Percentiles rank a stretch among this genome's conserved stretches.
Evolutionary conservation across 441 rosid genomes (phyloP).

Genomic region (Brassica hybrid): DNA sequence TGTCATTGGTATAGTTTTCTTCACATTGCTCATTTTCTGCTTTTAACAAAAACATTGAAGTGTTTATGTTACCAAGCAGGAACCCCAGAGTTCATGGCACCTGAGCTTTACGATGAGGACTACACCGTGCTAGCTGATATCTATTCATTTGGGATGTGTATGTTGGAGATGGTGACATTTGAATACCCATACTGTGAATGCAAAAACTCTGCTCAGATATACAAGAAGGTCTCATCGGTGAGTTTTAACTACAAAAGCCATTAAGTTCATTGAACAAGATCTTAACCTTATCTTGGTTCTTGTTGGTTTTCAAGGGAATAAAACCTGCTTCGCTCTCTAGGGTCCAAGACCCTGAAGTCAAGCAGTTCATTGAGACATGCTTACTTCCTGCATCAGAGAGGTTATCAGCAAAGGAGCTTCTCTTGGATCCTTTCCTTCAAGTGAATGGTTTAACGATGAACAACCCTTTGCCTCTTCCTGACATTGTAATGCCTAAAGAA

Average conservation of each 20-base stretch:
- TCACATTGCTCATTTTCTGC: constrained; percentile 18
- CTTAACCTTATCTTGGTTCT: constrained; percentile 10
- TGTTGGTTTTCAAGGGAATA: constrained; percentile 56
- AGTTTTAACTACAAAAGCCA: not conserved
- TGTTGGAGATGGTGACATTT: not conserved
- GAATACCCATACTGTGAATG: constrained; percentile 3
- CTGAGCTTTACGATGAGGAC: constrained; percentile 2
- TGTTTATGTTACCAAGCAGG: constrained; percentile 3
- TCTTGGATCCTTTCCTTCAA: constrained; percentile 63
- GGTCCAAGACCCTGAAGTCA: constrained; percentile 61
- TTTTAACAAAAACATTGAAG: not conserved
- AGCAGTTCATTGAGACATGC: constrained; percentile 67
- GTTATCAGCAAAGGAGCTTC: constrained; percentile 64
- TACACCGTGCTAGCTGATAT: not conserved
- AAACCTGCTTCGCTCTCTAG: constrained; percentile 70
- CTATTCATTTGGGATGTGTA: constrained; percentile 5
- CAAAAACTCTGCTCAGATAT: constrained; percentile 6
- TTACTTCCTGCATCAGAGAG: constrained; percentile 69
- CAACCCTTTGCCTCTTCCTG: constrained; percentile 61
- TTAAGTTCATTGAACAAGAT: not conserved
- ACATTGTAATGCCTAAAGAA: constrained; percentile 65
- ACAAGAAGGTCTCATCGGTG: constrained; percentile 9
- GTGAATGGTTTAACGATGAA: constrained; percentile 54
- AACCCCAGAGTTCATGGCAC: constrained; percentile 10
- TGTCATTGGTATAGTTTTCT: constrained; percentile 62